phyloP scores from a whole-genome alignment of 2,329 filamentous ascomycete genomes.

The Phialocephala subalpina region DNA sequence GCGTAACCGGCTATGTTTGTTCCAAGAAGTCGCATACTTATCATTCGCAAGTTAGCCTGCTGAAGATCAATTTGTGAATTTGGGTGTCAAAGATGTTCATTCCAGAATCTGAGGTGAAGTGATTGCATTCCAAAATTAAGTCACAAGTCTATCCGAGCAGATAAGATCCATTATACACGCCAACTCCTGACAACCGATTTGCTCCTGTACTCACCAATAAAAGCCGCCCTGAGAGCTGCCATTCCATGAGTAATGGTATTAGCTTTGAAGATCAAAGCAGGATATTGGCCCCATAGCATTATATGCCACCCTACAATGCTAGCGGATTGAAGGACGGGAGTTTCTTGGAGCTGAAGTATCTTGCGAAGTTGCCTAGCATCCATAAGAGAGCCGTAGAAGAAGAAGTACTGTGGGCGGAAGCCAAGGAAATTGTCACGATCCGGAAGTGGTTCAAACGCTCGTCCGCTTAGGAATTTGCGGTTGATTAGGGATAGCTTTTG shows the following conservation, averaged over 20 bases:
- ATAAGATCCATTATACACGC: no score
- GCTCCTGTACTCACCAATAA: no score
- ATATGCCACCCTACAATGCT: constrained; percentile 40
- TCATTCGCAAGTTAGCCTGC: neutral
- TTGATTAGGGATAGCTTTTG: constrained; percentile 29
- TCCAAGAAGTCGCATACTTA: no score
- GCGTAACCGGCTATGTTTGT: no score
- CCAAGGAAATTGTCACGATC: constrained; percentile 18
- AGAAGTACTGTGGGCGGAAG: constrained; percentile 41
- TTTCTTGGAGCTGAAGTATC: constrained; percentile 39
- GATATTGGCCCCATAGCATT: constrained; percentile 47
- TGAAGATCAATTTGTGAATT: no score
- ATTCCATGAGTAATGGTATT: constrained; percentile 28
- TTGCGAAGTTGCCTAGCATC: constrained; percentile 43
- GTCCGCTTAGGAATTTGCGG: constrained; percentile 27
- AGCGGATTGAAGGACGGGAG: constrained; percentile 34
- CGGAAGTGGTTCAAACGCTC: constrained; percentile 21
- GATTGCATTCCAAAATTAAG: no score
- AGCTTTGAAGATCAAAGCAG: constrained; percentile 25
- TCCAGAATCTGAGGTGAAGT: no score
- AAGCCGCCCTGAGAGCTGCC: no score
- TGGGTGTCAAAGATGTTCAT: no score
- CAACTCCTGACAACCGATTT: no score
- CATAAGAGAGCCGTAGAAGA: constrained; percentile 45
- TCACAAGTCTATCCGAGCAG: no score